Percentiles rank a stretch among this genome's conserved stretches.
Conservation (phyloP, 2,329 filamentous ascomycete genomes). For the Chaetomiaceae sp. region DNA sequence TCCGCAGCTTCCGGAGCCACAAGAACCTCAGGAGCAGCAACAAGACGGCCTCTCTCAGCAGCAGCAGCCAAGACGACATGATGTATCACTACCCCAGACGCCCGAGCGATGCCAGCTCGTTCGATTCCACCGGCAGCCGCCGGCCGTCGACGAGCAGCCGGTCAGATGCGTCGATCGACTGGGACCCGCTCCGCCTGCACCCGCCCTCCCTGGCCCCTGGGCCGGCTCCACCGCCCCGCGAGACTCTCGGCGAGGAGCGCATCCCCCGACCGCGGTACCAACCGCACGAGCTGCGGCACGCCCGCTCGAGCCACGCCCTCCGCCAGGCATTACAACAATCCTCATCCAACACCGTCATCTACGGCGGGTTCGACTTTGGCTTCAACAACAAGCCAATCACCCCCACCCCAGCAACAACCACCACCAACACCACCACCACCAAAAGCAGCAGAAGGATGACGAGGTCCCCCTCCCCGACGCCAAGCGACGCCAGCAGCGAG, state of each 20-base stretch:
- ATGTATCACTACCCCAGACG: constrained; percentile 16
- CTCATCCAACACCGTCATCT: constrained; percentile 26
- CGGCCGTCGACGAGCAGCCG: constrained; percentile 22
- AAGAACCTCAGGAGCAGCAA: constrained; percentile 15
- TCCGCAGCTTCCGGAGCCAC: constrained; percentile 27
- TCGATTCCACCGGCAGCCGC: constrained; percentile 19
- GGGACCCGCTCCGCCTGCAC: constrained; percentile 34
- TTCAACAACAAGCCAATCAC: constrained; percentile 19
- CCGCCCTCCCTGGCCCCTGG: constrained; percentile 24
- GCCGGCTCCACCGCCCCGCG: constrained; percentile 15
- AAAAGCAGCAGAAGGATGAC: neutral
- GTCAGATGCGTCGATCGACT: constrained; percentile 28
- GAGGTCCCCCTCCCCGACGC: constrained; percentile 16
- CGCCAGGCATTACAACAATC: constrained; percentile 6
- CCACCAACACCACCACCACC: constrained; percentile 4
- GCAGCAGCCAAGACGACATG: constrained; percentile 5
- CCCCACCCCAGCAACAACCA: neutral
- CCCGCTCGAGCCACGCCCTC: constrained; percentile 13
- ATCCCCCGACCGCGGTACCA: constrained; percentile 12
- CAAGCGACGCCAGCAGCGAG: constrained; percentile 17
- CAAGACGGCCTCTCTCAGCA: constrained; percentile 3
- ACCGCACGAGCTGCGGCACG: constrained; percentile 20
- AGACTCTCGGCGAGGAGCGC: constrained; percentile 1
- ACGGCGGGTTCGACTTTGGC: constrained; percentile 35
- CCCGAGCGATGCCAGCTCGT: constrained; percentile 23